These are phyloP conservation scores for Taiozyma sp. DNA, from an alignment of 1,139 yeast genomes.

Conservation along the genomic window DNA sequence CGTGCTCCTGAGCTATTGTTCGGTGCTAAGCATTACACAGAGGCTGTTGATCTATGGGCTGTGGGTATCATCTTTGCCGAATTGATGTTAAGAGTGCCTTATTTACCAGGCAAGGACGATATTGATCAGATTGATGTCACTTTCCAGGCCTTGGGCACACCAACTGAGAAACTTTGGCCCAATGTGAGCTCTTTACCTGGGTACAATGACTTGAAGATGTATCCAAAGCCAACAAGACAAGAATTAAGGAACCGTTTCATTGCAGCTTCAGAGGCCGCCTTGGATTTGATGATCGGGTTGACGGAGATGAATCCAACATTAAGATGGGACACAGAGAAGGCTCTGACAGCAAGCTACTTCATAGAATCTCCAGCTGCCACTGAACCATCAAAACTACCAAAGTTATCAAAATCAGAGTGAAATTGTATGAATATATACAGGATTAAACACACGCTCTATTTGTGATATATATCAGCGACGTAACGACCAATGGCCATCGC, in stretches of 20 bases:
- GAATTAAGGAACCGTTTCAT: conserved; percentile 82
- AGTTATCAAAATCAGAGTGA: conserved; percentile 22
- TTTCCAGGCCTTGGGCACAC: conserved; percentile 92
- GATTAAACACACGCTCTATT: conserved; percentile 3
- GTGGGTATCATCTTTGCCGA: conserved; percentile 96
- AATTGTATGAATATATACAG: not conserved
- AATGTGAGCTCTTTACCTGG: conserved; percentile 77
- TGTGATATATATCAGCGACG: conserved; percentile 43
- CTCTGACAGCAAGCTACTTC: conserved; percentile 67
- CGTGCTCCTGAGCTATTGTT: conserved; percentile 90
- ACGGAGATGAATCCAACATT: conserved; percentile 74
- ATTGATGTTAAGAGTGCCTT: conserved; percentile 90
- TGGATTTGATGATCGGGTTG: conserved; percentile 72
- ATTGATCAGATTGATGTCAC: conserved; percentile 87
- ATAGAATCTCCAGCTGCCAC: conserved; percentile 76
- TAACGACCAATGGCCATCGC: conserved; percentile 78
- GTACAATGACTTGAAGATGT: conserved; percentile 65
- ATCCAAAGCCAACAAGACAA: conserved; percentile 80
- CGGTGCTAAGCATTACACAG: conserved; percentile 86
- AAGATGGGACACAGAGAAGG: conserved; percentile 63
- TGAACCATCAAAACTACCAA: conserved; percentile 64
- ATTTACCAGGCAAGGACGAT: conserved; percentile 89
- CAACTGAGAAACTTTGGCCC: conserved; percentile 91
- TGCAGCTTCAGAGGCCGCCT: conserved; percentile 87
- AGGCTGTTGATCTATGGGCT: conserved; percentile 91